Evolutionary conservation across 148 eudicot species (phyloP).

Genomic region (Persicaria maculosa): DNA sequence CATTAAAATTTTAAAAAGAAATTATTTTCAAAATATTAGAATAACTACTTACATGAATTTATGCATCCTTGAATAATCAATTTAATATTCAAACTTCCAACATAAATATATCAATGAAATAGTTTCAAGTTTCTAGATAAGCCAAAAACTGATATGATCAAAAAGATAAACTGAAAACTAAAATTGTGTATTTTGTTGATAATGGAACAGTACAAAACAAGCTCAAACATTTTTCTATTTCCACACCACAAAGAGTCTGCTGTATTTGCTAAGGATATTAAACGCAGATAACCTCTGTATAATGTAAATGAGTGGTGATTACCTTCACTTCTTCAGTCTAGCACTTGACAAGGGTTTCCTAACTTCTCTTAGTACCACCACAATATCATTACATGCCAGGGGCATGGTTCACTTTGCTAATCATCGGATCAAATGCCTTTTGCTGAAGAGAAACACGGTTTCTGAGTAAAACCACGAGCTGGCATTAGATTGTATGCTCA

Average conservation of each 20-base stretch:
- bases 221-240: not conserved
- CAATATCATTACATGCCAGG: conserved; percentile 2
- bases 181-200: not conserved
- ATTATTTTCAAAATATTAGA: not conserved
- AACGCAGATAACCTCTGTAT: not conserved
- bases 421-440: not conserved
- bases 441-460: not conserved
- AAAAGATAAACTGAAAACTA: not conserved
- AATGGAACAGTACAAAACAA: not conserved
- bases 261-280: not conserved
- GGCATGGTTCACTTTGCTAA: not conserved
- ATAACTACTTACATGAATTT: not conserved
- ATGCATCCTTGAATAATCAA: not conserved
- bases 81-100: not conserved
- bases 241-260: not conserved
- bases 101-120: not conserved
- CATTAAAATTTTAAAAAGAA: too few relatives aligned
- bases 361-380: not conserved
- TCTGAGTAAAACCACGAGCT: not conserved
- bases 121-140: not conserved
- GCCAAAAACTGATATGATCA: not conserved
- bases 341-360: not conserved
- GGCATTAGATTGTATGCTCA: conserved; percentile 44
- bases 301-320: not conserved
- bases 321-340: not conserved